phyloP scores from a whole-genome alignment of 306 rosid species.

The Parietaria judaica region DNA sequence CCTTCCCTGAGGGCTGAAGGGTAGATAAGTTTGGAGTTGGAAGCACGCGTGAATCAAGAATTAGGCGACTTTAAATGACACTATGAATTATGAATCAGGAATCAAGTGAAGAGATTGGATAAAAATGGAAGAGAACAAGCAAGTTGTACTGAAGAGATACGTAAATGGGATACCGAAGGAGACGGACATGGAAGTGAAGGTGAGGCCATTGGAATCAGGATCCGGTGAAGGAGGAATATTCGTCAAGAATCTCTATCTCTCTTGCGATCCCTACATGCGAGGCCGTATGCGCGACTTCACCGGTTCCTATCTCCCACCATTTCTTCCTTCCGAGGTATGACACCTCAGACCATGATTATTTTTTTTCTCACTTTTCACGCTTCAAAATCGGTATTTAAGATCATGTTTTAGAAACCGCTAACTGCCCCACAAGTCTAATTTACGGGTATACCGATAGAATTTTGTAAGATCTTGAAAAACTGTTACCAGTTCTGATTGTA shows the following conservation, averaged over 20 bases:
- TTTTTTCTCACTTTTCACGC: too few species aligned
- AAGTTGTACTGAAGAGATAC: conserved; percentile 35
- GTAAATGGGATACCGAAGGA: conserved; percentile 29
- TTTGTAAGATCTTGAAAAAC: too few species aligned
- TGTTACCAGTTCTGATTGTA: too few species aligned
- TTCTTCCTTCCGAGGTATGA: conserved; percentile 37
- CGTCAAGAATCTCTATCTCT: conserved; percentile 46
- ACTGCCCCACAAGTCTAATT: too few species aligned
- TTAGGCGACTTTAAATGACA: too few species aligned
- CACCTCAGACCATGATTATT: not conserved
- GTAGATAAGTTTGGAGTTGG: too few species aligned
- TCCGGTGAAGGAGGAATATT: conserved; percentile 12
- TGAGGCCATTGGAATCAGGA: conserved; percentile 28
- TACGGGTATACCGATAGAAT: too few species aligned
- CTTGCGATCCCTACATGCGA: conserved; percentile 49
- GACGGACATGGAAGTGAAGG: conserved; percentile 33
- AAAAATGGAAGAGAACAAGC: conserved; percentile 29
- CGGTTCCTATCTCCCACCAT: conserved; percentile 37
- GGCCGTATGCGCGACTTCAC: conserved; percentile 47
- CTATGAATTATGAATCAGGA: too few species aligned
- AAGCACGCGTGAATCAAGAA: too few species aligned
- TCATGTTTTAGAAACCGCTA: too few species aligned
- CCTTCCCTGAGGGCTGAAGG: too few species aligned
- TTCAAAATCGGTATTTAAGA: too few species aligned
- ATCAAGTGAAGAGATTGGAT: not conserved